Conservation (phyloP, 768 basidiomycete genomes). For the Lentinula lateritia region DNA sequence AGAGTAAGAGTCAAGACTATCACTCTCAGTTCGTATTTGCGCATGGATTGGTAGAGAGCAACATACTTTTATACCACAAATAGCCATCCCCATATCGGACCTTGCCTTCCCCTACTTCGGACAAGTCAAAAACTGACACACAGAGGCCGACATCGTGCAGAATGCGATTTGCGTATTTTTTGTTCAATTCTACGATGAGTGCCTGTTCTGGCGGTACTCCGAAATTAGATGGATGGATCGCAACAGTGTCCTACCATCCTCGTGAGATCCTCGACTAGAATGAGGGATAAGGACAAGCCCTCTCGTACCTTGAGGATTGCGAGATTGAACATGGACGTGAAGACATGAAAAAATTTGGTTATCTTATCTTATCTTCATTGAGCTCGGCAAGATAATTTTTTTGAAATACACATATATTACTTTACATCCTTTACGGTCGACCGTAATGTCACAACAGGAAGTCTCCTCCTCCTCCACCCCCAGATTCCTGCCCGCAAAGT, state of each 20-base stretch:
- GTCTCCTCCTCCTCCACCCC: conserved; percentile 26
- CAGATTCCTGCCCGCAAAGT: conserved; percentile 57
- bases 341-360: neutral
- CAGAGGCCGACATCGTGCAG: conserved; percentile 90
- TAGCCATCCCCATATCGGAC: conserved; percentile 93
- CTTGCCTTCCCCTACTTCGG: conserved; percentile 84
- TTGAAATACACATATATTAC: too few relatives aligned
- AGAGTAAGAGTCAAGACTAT: neutral
- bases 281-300: neutral
- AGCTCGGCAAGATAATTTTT: neutral
- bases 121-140: conserved; percentile 83
- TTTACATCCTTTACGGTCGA: neutral
- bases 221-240: conserved; percentile 86
- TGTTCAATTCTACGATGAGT: conserved; percentile 82
- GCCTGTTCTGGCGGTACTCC: conserved; percentile 72
- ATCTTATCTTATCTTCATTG: conserved; percentile 10
- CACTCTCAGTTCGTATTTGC: neutral
- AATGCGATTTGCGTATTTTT: conserved; percentile 91
- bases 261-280: neutral
- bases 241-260: conserved; percentile 72
- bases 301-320: conserved; percentile 35
- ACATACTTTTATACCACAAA: conserved; percentile 87
- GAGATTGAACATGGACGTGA: conserved; percentile 35
- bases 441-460: conserved; percentile 1
- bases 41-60: neutral